These are phyloP conservation scores for Chionographis japonica DNA, from an alignment of 106 monocot genomes.

Conservation along the genomic window DNA sequence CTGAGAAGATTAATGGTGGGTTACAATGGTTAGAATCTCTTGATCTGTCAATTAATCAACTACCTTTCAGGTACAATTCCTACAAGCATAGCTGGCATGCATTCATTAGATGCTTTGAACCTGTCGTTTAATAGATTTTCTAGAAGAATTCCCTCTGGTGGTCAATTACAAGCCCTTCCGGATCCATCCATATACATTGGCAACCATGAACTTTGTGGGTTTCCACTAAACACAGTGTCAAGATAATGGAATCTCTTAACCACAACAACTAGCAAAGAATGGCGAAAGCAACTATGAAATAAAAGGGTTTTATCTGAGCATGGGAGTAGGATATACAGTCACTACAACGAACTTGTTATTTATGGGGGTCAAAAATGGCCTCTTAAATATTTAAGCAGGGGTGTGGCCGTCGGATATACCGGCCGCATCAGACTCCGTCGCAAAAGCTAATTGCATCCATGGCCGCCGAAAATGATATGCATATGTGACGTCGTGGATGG, in stretches of 20 bases:
- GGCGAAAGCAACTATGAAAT: neutral
- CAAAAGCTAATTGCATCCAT: too few relatives aligned
- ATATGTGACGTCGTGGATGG: too few relatives aligned
- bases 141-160: constrained; percentile 10
- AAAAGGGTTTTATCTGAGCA: neutral
- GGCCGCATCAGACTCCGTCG: too few relatives aligned
- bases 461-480: too few relatives aligned
- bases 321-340: neutral
- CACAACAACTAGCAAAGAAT: neutral
- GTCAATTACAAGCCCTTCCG: neutral
- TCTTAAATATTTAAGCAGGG: too few relatives aligned
- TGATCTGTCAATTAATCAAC: constrained; percentile 16
- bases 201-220: constrained; percentile 2
- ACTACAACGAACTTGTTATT: too few relatives aligned
- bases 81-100: neutral
- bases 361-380: too few relatives aligned
- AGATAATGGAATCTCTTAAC: neutral
- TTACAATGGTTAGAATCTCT: constrained; percentile 3
- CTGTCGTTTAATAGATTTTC: constrained; percentile 14
- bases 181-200: constrained; percentile 9
- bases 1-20: neutral
- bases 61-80: constrained; percentile 9
- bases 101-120: neutral
- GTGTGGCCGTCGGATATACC: neutral
- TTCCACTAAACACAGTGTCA: neutral